Conservation (phyloP, 805 yeast genomes). For the Saccharomyces mikatae region DNA sequence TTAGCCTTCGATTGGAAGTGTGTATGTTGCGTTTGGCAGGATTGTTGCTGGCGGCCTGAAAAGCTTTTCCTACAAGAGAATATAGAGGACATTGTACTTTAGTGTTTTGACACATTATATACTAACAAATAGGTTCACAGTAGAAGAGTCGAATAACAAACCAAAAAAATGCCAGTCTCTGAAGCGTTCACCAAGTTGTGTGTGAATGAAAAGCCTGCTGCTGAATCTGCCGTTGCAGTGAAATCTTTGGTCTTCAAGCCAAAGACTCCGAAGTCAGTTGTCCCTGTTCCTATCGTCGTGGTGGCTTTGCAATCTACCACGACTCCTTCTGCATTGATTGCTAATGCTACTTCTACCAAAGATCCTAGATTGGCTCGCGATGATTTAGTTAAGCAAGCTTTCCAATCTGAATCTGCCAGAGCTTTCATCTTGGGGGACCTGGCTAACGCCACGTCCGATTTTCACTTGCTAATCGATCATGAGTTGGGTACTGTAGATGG, state of each 20-base stretch:
- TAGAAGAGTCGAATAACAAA: background rate
- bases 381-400: conserved; percentile 59
- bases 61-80: background rate
- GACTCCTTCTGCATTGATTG: conserved; percentile 60
- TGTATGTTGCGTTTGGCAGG: background rate
- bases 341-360: conserved; percentile 60
- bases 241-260: conserved; percentile 85
- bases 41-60: background rate
- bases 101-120: background rate
- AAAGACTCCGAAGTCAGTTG: conserved; percentile 74
- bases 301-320: conserved; percentile 64
- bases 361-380: conserved; percentile 86
- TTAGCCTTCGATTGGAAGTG: background rate
- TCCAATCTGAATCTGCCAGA: conserved; percentile 25
- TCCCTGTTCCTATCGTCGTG: conserved; percentile 72
- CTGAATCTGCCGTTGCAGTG: conserved; percentile 46
- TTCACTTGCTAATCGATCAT: conserved; percentile 24
- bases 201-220: conserved; percentile 39
- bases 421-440: conserved; percentile 26
- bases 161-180: conserved; percentile 50
- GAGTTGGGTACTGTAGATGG: conserved; percentile 35
- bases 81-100: background rate
- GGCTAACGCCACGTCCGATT: conserved; percentile 33
- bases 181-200: conserved; percentile 61
- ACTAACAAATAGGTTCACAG: background rate